phyloP scores from a whole-genome alignment of 768 basidiomycete genomes.

The Leccinum fibrillosum region DNA sequence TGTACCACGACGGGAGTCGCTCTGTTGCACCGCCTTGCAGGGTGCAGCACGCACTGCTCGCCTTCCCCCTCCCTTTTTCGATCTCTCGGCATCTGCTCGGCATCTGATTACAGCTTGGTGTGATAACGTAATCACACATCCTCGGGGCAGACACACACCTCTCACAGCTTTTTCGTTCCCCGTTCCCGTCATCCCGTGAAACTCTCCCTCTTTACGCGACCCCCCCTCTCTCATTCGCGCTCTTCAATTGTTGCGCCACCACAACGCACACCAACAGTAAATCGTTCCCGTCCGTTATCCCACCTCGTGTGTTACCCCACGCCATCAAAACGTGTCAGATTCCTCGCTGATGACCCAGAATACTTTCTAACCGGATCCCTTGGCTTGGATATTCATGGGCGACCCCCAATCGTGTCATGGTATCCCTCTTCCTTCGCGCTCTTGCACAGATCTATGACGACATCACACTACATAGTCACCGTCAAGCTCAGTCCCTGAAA shows the following conservation, averaged over 20 bases:
- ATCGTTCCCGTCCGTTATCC: not conserved
- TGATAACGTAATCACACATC: slow-evolving; percentile 11
- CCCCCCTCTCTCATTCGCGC: not conserved
- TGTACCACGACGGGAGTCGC: slow-evolving; percentile 9
- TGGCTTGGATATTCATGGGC: not conserved
- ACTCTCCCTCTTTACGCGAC: not conserved
- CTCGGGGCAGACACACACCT: not conserved
- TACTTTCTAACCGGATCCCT: not conserved
- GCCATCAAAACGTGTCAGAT: slow-evolving; percentile 26
- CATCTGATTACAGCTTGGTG: slow-evolving; percentile 20
- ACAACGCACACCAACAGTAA: not conserved
- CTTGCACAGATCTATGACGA: slow-evolving; percentile 1
- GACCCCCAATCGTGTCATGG: not conserved
- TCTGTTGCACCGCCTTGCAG: slow-evolving; percentile 15
- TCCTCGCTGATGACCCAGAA: not conserved
- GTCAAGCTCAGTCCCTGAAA: slow-evolving; percentile 14
- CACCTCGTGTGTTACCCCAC: slow-evolving; percentile 17
- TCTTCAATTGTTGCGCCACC: slow-evolving; percentile 4
- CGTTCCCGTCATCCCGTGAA: slow-evolving; percentile 4
- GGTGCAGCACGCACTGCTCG: slow-evolving; percentile 4
- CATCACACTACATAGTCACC: slow-evolving; percentile 8
- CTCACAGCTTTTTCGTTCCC: not conserved
- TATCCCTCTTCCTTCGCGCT: not conserved
- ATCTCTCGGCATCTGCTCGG: slow-evolving; percentile 3
- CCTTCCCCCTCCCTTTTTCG: slow-evolving; percentile 1